Conservation (phyloP, 1,284 basidiomycete species). For the Malassezia dermatis region DNA sequence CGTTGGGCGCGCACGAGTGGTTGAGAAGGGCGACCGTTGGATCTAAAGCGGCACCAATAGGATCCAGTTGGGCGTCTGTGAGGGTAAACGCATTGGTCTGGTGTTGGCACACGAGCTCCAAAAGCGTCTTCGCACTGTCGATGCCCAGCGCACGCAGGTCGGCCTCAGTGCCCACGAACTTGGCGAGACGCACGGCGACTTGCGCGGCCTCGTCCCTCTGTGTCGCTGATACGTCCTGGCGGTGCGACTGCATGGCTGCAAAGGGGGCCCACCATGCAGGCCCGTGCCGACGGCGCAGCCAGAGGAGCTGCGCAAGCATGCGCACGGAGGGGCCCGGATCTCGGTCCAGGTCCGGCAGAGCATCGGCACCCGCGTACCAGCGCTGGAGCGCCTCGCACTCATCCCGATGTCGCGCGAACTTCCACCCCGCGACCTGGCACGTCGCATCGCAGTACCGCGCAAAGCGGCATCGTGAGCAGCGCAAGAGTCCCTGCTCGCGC, state of each 20-base stretch:
- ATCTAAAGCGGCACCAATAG: conserved; percentile 69
- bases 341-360: neutral
- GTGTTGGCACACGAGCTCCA: conserved; percentile 63
- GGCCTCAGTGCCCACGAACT: conserved; percentile 46
- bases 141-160: conserved; percentile 57
- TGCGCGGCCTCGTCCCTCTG: conserved; percentile 2
- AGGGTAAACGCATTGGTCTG: conserved; percentile 78
- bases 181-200: conserved; percentile 59
- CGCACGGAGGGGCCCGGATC: conserved; percentile 13
- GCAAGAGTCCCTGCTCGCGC: neutral
- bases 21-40: conserved; percentile 72
- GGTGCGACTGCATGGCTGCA: conserved; percentile 10
- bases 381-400: conserved; percentile 16
- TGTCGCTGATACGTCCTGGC: neutral
- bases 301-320: conserved; percentile 13
- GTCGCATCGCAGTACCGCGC: conserved; percentile 14
- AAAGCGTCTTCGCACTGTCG: conserved; percentile 56
- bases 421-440: conserved; percentile 14
- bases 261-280: neutral
- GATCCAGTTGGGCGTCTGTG: conserved; percentile 53
- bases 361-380: neutral
- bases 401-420: conserved; percentile 4
- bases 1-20: conserved; percentile 83
- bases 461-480: conserved; percentile 14
- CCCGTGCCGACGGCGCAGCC: conserved; percentile 7